phyloP scores from a whole-genome alignment of 2,329 filamentous ascomycete species.

The Verticillium nubilum region DNA sequence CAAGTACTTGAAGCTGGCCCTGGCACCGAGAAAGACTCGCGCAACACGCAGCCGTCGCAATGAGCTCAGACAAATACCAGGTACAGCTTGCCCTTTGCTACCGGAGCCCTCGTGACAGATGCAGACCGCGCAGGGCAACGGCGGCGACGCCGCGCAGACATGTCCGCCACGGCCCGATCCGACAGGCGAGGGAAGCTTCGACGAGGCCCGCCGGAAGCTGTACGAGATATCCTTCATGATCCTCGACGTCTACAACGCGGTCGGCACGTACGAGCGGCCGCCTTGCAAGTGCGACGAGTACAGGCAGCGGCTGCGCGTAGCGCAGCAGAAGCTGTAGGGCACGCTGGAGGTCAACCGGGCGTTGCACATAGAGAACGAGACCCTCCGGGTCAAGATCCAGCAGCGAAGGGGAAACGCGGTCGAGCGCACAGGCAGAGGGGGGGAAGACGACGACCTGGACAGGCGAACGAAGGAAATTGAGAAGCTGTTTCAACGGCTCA shows the following conservation, averaged over 20 bases:
- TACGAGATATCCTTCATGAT: not conserved
- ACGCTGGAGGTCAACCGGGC: not conserved
- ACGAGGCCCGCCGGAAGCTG: not conserved
- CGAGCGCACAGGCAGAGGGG: not conserved
- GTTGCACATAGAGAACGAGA: not conserved
- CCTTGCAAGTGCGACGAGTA: not conserved
- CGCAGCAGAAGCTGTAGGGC: no score
- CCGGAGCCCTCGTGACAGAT: no score
- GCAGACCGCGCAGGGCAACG: no score
- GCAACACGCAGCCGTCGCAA: not conserved
- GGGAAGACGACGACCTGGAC: not conserved
- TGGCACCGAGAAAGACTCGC: not conserved
- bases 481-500: not conserved
- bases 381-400: not conserved
- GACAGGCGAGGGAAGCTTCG: not conserved
- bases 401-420: no score
- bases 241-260: not conserved
- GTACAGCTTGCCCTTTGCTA: not conserved
- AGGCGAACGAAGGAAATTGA: not conserved
- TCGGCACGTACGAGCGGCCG: not conserved
- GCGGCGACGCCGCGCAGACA: not conserved
- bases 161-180: not conserved
- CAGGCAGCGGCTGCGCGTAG: not conserved
- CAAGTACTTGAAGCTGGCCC: not conserved
- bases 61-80: not conserved